Evolutionary conservation across 176 grass and related monocot genomes (phyloP).

Genomic region (Raddia distichophylla): DNA sequence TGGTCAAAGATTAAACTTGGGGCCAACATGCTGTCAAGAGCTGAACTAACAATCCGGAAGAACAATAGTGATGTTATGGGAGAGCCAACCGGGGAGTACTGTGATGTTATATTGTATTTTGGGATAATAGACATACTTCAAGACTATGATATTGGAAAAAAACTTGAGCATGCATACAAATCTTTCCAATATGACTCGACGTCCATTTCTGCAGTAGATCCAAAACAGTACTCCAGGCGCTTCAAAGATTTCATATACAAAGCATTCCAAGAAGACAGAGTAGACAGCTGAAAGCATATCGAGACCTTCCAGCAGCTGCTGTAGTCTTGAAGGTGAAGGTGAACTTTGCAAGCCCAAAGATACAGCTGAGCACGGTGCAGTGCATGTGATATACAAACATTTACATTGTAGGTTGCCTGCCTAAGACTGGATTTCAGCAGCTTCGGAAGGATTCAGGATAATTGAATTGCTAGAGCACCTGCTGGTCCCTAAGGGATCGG

Average conservation of each 20-base stretch:
- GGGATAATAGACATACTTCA: constrained; percentile 97
- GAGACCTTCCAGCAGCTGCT: constrained; percentile 10
- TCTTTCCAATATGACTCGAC: constrained; percentile 79
- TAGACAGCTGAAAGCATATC: constrained; percentile 47
- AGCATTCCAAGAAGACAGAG: constrained; percentile 75
- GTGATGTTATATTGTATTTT: constrained; percentile 78
- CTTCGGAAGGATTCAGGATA: constrained; percentile 30
- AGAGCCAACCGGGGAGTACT: constrained; percentile 75
- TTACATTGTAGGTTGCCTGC: constrained; percentile 34
- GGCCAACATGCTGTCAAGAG: constrained; percentile 74
- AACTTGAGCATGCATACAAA: constrained; percentile 83
- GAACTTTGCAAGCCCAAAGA: constrained; percentile 8
- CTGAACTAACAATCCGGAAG: constrained; percentile 61
- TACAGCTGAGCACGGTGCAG: constrained; percentile 18
- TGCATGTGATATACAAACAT: constrained; percentile 26
- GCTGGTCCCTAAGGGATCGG: constrained; percentile 13
- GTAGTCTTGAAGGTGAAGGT: constrained; percentile 15
- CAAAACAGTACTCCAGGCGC: constrained; percentile 76
- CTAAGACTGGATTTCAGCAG: constrained; percentile 19
- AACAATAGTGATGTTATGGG: constrained; percentile 65
- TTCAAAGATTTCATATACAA: constrained; percentile 91
- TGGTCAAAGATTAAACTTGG: constrained; percentile 73
- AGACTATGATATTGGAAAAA: constrained; percentile 93
- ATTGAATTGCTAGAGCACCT: constrained; percentile 19
- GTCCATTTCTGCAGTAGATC: constrained; percentile 91